Percentiles rank a stretch among this genome's conserved stretches.
Conservation (phyloP, 345 rosid genomes). For the Linum tenue region DNA sequence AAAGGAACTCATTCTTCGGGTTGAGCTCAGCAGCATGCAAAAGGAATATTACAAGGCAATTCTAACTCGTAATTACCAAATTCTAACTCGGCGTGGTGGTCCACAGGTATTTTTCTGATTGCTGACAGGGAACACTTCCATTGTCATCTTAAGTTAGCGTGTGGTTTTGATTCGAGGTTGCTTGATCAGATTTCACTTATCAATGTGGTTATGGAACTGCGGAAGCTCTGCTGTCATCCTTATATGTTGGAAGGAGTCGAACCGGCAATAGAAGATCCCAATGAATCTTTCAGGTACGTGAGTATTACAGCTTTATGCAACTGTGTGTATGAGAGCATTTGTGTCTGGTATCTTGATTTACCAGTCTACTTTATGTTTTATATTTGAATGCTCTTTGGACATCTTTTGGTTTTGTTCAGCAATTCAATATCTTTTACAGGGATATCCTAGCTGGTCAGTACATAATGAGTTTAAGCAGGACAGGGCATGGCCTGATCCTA, state of each 20-base stretch:
- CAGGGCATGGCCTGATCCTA: background rate
- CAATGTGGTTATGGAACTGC: constrained; percentile 97
- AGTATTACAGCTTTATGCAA: background rate
- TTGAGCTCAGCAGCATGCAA: constrained; percentile 84
- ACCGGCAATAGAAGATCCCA: constrained; percentile 52
- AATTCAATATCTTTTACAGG: background rate
- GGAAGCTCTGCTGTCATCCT: constrained; percentile 99
- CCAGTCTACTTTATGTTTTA: background rate
- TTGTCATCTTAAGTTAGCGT: constrained; percentile 15
- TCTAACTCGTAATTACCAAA: constrained; percentile 86
- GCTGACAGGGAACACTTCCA: constrained; percentile 10
- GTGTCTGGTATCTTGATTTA: background rate
- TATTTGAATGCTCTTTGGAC: background rate
- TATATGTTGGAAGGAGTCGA: constrained; percentile 96
- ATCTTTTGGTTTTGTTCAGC: background rate
- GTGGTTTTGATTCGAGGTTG: constrained; percentile 15
- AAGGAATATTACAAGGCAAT: constrained; percentile 98
- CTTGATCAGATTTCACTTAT: constrained; percentile 75
- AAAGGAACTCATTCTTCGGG: constrained; percentile 94
- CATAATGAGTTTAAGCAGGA: background rate
- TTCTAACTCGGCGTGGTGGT: constrained; percentile 87
- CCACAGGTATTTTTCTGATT: constrained; percentile 53
- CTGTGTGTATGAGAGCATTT: background rate
- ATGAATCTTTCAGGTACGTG: constrained; percentile 69
- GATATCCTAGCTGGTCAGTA: background rate